These are phyloP conservation scores for Ganoderma resinaceum DNA, from an alignment of 1,284 basidiomycete species.

Conservation along the genomic window DNA sequence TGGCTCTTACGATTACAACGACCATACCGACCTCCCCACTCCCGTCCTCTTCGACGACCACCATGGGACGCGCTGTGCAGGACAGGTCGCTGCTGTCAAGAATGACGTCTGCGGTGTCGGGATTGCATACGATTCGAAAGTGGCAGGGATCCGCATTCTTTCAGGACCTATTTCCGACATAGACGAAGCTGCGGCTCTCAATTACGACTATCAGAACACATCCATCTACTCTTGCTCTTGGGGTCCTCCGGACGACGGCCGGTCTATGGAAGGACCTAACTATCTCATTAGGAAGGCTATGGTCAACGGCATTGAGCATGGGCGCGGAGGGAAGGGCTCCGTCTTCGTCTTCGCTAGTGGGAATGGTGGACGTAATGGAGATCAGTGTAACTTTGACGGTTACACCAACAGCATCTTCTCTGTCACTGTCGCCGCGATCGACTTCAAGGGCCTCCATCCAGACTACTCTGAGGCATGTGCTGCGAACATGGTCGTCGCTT, in stretches of 20 bases:
- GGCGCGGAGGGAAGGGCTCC: conserved; percentile 90
- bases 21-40: conserved; percentile 87
- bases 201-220: conserved; percentile 92
- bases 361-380: conserved; percentile 90
- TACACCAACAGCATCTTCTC: conserved; percentile 99
- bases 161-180: conserved; percentile 97
- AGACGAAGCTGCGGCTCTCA: conserved; percentile 97
- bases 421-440: conserved; percentile 94
- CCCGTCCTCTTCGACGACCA: conserved; percentile 93
- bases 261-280: conserved; percentile 94
- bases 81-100: conserved; percentile 96
- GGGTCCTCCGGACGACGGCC: conserved; percentile 97
- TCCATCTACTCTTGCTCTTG: conserved; percentile 97
- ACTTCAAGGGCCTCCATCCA: conserved; percentile 92
- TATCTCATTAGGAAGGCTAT: conserved; percentile 95
- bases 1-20: conserved; percentile 97
- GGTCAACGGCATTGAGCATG: conserved; percentile 93
- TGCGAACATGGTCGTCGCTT: conserved; percentile 96
- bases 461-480: conserved; percentile 98
- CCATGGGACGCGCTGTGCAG: conserved; percentile 98
- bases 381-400: conserved; percentile 99
- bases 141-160: conserved; percentile 95
- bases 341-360: conserved; percentile 98
- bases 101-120: conserved; percentile 97
- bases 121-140: conserved; percentile 90